These are phyloP conservation scores for Globisporangium orthogonon DNA, from an alignment of 352 stramenopile species.

Conservation along the genomic window DNA sequence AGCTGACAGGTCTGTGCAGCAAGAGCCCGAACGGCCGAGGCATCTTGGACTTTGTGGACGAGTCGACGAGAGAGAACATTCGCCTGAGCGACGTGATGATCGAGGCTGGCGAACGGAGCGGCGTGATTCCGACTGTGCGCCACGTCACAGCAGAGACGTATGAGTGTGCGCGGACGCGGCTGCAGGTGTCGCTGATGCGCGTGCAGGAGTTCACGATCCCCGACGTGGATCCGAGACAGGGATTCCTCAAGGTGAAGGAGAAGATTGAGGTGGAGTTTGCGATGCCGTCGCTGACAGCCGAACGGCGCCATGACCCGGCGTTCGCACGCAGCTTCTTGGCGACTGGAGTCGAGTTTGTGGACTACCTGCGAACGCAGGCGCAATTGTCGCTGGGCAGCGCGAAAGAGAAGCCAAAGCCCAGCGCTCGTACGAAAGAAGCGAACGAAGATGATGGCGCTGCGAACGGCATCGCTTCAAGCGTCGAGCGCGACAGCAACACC, in stretches of 20 bases:
- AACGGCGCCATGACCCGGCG: slow-evolving; percentile 35
- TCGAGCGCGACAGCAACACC: no score
- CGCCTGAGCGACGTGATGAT: slow-evolving; percentile 48
- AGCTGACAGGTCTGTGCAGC: slow-evolving; percentile 27
- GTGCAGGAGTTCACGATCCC: slow-evolving; percentile 57
- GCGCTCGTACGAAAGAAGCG: no score
- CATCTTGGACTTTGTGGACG: slow-evolving; percentile 47
- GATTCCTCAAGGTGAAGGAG: slow-evolving; percentile 44
- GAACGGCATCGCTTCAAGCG: no score
- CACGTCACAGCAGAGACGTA: slow-evolving; percentile 49
- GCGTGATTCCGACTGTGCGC: slow-evolving; percentile 47
- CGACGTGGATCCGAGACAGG: slow-evolving; percentile 26
- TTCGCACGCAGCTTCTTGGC: slow-evolving; percentile 53
- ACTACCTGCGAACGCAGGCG: slow-evolving; percentile 36
- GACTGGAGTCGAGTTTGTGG: slow-evolving; percentile 58
- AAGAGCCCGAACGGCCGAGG: slow-evolving; percentile 31
- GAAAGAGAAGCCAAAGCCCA: no score
- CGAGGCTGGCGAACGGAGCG: slow-evolving; percentile 27
- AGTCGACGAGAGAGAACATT: slow-evolving; percentile 25
- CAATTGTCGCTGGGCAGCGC: not conserved
- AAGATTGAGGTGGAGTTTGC: slow-evolving; percentile 63
- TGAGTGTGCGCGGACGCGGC: slow-evolving; percentile 20
- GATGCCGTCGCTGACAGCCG: slow-evolving; percentile 47
- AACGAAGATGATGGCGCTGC: no score
- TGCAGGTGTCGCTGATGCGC: slow-evolving; percentile 39